A percentile compares a stretch with the other conserved stretches of the same genome.
These are phyloP conservation scores for Fusarium oligoseptatum DNA, from an alignment of 2,329 filamentous ascomycete genomes.

Conservation along the genomic window DNA sequence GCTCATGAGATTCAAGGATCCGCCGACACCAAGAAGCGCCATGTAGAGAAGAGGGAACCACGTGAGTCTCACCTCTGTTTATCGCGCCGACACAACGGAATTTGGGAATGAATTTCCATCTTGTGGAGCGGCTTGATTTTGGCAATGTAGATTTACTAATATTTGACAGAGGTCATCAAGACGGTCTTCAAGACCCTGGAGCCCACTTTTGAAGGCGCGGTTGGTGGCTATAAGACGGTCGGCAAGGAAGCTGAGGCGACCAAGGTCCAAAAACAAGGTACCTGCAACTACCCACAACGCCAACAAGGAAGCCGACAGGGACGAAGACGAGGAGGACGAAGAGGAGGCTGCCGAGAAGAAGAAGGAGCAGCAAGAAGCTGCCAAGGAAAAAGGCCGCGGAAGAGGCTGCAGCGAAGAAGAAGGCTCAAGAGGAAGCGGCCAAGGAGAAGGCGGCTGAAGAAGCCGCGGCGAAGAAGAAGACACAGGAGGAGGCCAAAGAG, in stretches of 20 bases:
- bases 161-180: constrained; percentile 47
- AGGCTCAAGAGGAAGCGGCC: background rate
- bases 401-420: constrained; percentile 28
- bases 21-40: constrained; percentile 21
- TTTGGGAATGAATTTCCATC: background rate
- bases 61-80: constrained; percentile 15
- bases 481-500: constrained; percentile 1
- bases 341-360: constrained; percentile 41
- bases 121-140: background rate
- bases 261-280: constrained; percentile 13
- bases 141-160: constrained; percentile 12
- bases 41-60: constrained; percentile 32
- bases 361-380: constrained; percentile 18
- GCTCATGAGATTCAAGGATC: constrained; percentile 36
- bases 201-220: constrained; percentile 56
- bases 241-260: constrained; percentile 34
- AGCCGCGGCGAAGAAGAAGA: background rate
- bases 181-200: constrained; percentile 59
- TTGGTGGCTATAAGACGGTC: constrained; percentile 60
- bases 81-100: background rate
- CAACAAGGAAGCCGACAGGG: constrained; percentile 1
- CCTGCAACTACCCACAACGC: constrained; percentile 9
- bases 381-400: constrained; percentile 20
- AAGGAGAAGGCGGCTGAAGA: constrained; percentile 22
- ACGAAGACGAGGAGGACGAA: constrained; percentile 28